Conservation (phyloP, 805 yeast species). For the Metschnikowia arizonensis region DNA sequence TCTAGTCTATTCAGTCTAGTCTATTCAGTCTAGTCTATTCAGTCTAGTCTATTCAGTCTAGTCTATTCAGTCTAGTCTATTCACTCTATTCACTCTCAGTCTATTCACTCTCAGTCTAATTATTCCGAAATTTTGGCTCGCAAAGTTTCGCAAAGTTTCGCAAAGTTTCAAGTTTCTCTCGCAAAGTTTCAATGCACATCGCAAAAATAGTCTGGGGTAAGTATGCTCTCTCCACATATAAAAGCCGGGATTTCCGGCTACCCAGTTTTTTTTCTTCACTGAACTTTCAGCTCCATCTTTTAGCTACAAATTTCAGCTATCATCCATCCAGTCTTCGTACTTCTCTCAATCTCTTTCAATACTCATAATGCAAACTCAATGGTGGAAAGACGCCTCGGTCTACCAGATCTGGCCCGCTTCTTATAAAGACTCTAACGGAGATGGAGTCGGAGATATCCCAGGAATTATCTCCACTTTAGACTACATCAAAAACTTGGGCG, state of each 20-base stretch:
- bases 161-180: neutral
- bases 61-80: no score
- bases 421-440: slow-evolving; percentile 55
- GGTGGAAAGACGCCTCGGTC: slow-evolving; percentile 58
- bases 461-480: slow-evolving; percentile 52
- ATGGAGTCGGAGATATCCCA: slow-evolving; percentile 55
- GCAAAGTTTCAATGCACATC: slow-evolving; percentile 4
- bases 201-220: slow-evolving; percentile 6
- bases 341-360: neutral
- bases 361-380: slow-evolving; percentile 13
- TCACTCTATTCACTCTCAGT: no score
- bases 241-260: neutral
- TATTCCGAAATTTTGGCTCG: no score
- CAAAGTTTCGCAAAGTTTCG: neutral
- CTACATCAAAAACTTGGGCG: slow-evolving; percentile 47
- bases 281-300: no score
- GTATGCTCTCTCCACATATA: slow-evolving; percentile 1
- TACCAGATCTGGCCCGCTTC: slow-evolving; percentile 63
- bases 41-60: no score
- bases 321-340: no score
- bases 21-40: no score
- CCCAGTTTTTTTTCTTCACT: neutral
- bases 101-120: no score
- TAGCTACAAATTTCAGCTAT: no score
- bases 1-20: no score